Evolutionary conservation across 2,329 filamentous ascomycete genomes (phyloP).

Genomic region (Pestalotiopsis sp.): DNA sequence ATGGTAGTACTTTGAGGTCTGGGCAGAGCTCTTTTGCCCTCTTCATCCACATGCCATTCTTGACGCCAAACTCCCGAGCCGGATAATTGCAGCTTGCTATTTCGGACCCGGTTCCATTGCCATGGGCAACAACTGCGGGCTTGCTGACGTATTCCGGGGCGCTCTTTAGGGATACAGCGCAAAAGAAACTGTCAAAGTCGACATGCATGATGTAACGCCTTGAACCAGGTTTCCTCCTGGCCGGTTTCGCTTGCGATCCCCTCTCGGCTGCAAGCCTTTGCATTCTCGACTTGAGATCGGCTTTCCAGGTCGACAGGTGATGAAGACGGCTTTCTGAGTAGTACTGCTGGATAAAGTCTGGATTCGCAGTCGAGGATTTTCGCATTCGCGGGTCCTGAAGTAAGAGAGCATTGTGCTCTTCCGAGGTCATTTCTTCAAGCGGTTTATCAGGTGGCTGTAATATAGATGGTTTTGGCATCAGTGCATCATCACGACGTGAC

Average conservation of each 20-base stretch:
- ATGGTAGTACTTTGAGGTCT: slow-evolving; percentile 85
- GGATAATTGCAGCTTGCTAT: slow-evolving; percentile 98
- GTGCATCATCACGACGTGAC: background rate
- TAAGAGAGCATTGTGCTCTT: slow-evolving; percentile 88
- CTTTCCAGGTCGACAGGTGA: slow-evolving; percentile 96
- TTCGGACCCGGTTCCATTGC: slow-evolving; percentile 82
- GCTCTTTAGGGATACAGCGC: slow-evolving; percentile 82
- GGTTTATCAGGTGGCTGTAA: slow-evolving; percentile 16
- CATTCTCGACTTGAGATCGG: slow-evolving; percentile 86
- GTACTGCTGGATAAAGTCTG: slow-evolving; percentile 90
- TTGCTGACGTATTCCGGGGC: slow-evolving; percentile 76
- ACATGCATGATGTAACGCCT: slow-evolving; percentile 90
- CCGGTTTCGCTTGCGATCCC: slow-evolving; percentile 41
- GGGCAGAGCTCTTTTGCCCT: slow-evolving; percentile 81
- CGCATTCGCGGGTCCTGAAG: slow-evolving; percentile 83
- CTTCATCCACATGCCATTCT: slow-evolving; percentile 99
- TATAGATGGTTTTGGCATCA: background rate
- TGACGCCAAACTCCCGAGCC: slow-evolving; percentile 82
- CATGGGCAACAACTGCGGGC: slow-evolving; percentile 87
- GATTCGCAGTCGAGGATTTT: slow-evolving; percentile 89
- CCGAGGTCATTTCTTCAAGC: slow-evolving; percentile 66
- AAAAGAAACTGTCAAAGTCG: slow-evolving; percentile 99
- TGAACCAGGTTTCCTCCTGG: slow-evolving; percentile 60
- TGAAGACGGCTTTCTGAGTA: slow-evolving; percentile 95
- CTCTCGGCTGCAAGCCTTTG: slow-evolving; percentile 79